Evolutionary conservation across 2,329 filamentous ascomycete species (phyloP), one percentile per base, ranked within the genome.

Genomic region (Colletotrichum sp.): DNA sequence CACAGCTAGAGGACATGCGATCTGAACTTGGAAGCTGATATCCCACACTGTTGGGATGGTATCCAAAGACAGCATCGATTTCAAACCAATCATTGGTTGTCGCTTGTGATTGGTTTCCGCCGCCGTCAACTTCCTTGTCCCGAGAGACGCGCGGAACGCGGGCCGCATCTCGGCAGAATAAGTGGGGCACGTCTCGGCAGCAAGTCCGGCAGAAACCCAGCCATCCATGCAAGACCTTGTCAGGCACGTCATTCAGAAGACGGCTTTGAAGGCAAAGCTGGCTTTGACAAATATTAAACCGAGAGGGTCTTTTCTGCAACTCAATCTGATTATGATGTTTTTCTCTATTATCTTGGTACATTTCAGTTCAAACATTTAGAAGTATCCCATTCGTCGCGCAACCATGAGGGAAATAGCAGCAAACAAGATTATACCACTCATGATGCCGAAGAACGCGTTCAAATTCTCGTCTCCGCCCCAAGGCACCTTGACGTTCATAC

Each of bases 401-500:
- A 76, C 28, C 36, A 83, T 66, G 21, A 91, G 78, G 52, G 88
- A 87, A 3, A 89, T 52, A 9, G 86, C 74, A 39, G 88, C 90
- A 74, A 93, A 89, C 14, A 85, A 77, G 14, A 91, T 81, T 78
- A 96, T 90, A 70, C 87, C 86, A 13, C 82, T 84, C 60, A 90
- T 82, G 52, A 90, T 89, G 13, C 82, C 83, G 68, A 88, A 89
- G 78, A 93, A 92, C 4, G 88, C 83, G 5, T 87, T 84, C 39
- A 96, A 88, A 36, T 87, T 88, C 2, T 89, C 89, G 0, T 82
- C 87, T 77, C 83, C 81, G 14, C 83, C 83, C 72, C 92, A 96
- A 1, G 95, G 95, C 8, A 97, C 93, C 7, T 84, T 82, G 2
- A 97, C 95, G 85, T 97, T 97, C 95, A 97, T 97, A 69, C 95